Evolutionary conservation across 1,284 basidiomycete genomes (phyloP), one percentile per base, ranked within the genome.

Genomic region (Melampsora americana): DNA sequence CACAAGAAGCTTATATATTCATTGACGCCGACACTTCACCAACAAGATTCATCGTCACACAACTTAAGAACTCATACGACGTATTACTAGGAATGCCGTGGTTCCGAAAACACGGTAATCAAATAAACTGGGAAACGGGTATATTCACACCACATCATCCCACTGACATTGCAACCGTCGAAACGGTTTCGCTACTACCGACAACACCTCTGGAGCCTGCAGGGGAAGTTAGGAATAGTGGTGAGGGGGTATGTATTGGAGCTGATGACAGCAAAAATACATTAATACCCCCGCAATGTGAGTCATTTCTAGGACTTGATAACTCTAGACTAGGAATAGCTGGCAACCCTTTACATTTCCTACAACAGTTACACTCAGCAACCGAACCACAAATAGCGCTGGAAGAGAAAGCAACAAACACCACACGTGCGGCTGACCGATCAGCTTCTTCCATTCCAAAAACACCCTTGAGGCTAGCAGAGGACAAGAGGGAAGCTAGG

Each of bases 181-280:
- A 56, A n/a, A 14, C 61, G 14, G 61, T 42, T 64, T 64, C 14
- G n/a, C 32, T 42, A 30, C 32, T 32, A 35, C 61, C 61, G 23
- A 64, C 32, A 64, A 64, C 32, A 64, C 23, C 32, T 16, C 26
- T 7, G 23, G 61, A 44, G n/a, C n/a, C n/a, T n/a, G n/a, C n/a
- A n/a, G 20, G 62, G 62, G 18, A 65, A 39, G 30, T 30, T 65
- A 65, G 30, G 32, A 65, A n/a, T 42, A 20, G 6, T 42, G 16
- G 46, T 30, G n/a, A 65, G 62, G 62, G 62, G 30, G 62, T 65
- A 44, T 42, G 62, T 65, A n/a, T 30, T 23, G 35, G 35, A 35
- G 35, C 35, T 35, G 5, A 35, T 35, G 35, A 4, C 9, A 35
- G 35, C 35, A 35, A 35, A 35, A 9, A 35, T 3, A 35, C 35